A percentile compares a stretch with the other conserved stretches of the same genome.
Evolutionary conservation across 2,329 filamentous ascomycete species (phyloP).

Genomic region (Neonectria magnoliae): DNA sequence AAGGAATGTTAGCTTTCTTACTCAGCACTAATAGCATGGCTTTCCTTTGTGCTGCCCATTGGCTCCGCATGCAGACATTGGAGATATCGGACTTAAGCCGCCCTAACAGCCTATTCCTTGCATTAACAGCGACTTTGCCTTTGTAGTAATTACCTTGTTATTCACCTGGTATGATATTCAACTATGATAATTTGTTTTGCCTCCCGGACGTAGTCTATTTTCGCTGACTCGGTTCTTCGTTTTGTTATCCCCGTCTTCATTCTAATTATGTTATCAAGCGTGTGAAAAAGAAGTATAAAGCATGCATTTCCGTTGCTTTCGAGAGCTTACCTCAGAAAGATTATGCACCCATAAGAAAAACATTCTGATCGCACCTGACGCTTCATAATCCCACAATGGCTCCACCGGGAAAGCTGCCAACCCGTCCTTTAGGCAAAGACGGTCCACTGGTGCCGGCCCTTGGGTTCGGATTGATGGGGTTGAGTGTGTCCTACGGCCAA

Average conservation of each 20-base stretch:
- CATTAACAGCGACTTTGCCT: background rate
- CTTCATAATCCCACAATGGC: background rate
- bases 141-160: background rate
- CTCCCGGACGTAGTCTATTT: background rate
- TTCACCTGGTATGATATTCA: background rate
- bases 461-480: constrained; percentile 19
- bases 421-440: background rate
- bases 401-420: background rate
- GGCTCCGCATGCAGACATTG: background rate
- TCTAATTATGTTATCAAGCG: no score
- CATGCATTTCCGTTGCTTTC: background rate
- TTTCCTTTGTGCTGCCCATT: background rate
- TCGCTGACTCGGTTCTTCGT: background rate
- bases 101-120: background rate
- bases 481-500: constrained; percentile 10
- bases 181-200: background rate
- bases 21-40: background rate
- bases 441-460: constrained; percentile 5
- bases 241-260: background rate
- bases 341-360: background rate
- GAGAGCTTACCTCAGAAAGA: background rate
- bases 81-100: background rate
- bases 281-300: background rate
- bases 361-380: background rate
- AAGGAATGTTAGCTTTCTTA: background rate